Evolutionary conservation across 2,329 filamentous ascomycete genomes (phyloP).

Genomic region (Xylariaceae sp.): DNA sequence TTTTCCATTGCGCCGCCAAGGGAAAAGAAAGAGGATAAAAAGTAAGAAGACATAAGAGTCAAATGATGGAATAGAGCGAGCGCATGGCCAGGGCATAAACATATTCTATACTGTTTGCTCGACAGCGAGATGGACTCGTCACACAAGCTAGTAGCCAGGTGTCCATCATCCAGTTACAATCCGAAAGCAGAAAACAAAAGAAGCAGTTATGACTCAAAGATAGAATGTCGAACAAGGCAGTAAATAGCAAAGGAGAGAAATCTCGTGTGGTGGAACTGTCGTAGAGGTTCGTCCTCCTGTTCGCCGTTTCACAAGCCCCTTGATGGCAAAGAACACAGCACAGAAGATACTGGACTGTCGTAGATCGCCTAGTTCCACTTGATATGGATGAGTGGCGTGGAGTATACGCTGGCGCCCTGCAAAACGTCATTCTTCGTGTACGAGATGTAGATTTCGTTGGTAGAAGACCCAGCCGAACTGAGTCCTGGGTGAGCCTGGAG

Average conservation of each 20-base stretch:
- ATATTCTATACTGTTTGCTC: too few species aligned
- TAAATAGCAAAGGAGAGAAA: background rate
- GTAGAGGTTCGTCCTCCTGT: background rate
- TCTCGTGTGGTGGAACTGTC: background rate
- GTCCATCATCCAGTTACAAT: background rate
- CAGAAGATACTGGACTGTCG: background rate
- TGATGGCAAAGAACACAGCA: background rate
- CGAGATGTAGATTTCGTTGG: constrained; percentile 22
- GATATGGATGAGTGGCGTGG: constrained; percentile 19
- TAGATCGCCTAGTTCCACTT: constrained; percentile 13
- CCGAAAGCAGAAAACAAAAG: background rate
- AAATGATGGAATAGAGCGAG: background rate
- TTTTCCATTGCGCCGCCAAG: background rate
- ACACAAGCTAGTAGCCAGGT: constrained; percentile 11
- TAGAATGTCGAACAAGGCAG: background rate
- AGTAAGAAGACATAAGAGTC: background rate
- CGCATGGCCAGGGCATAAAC: too few species aligned
- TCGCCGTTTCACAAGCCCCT: background rate
- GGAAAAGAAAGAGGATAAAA: background rate
- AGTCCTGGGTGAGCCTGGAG: constrained; percentile 22
- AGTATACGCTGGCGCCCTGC: constrained; percentile 2
- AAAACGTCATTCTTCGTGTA: constrained; percentile 18
- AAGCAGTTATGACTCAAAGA: too few species aligned
- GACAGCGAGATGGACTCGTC: background rate
- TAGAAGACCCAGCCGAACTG: constrained; percentile 7